Evolutionary conservation across 2,329 filamentous ascomycete species (phyloP).

Genomic region (Arthrobotrys pseudoclavata): DNA sequence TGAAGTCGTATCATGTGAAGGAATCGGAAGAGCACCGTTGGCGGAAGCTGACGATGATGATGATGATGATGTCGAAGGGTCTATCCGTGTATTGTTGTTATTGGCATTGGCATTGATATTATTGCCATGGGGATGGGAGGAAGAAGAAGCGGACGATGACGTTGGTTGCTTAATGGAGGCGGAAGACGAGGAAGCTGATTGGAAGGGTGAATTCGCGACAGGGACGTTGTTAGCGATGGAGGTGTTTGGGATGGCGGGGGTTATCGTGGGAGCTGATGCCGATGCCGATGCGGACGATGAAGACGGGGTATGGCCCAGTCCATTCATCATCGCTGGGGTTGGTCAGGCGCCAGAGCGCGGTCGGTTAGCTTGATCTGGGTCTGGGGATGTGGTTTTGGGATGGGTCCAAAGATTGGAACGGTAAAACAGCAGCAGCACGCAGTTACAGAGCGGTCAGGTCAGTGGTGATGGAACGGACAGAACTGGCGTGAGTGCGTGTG

Average conservation of each 20-base stretch:
- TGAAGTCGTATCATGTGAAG: conserved; percentile 50
- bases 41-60: neutral
- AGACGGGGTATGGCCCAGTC: conserved; percentile 35
- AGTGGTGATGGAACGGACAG: conserved; percentile 1
- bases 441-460: neutral
- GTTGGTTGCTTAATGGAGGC: conserved; percentile 22
- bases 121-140: neutral
- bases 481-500: neutral
- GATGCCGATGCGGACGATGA: conserved; percentile 23
- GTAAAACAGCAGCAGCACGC: neutral
- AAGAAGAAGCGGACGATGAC: conserved; percentile 19
- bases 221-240: conserved; percentile 5
- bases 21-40: conserved; percentile 39
- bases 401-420: neutral
- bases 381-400: conserved; percentile 14
- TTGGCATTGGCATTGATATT: neutral
- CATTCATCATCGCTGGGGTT: conserved; percentile 55
- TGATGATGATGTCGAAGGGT: neutral
- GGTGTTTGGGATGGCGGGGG: conserved; percentile 28
- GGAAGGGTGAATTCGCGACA: conserved; percentile 12
- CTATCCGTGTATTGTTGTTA: conserved; percentile 2
- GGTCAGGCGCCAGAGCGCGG: conserved; percentile 33
- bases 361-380: conserved; percentile 9
- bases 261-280: conserved; percentile 18
- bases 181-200: conserved; percentile 17